phyloP scores from a whole-genome alignment of 2,329 filamentous ascomycete species.

The Colletotrichum sp. region DNA sequence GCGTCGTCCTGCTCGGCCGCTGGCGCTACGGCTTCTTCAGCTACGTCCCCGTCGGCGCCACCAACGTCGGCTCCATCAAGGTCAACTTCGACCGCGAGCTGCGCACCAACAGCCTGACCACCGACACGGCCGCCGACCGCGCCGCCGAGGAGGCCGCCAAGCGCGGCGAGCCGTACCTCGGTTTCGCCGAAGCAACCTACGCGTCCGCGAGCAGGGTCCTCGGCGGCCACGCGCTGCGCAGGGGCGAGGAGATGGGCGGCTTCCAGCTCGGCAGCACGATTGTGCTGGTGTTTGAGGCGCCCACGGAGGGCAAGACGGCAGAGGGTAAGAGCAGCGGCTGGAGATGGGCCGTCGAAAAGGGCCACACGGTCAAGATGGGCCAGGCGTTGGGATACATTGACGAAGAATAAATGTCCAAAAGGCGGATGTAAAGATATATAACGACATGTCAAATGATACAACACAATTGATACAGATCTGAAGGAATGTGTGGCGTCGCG shows the following conservation, averaged over 20 bases:
- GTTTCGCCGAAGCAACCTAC: constrained; percentile 93
- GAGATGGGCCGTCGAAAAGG: constrained; percentile 86
- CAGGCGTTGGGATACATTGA: constrained; percentile 81
- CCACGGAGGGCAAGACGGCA: constrained; percentile 36
- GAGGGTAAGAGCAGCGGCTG: constrained; percentile 69
- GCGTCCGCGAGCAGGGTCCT: constrained; percentile 77
- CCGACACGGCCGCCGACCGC: constrained; percentile 88
- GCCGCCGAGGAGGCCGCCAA: constrained; percentile 80
- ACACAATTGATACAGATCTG: neutral
- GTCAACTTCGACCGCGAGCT: constrained; percentile 97
- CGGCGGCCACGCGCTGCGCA: constrained; percentile 80
- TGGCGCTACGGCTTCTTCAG: constrained; percentile 99
- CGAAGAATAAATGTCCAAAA: constrained; percentile 41
- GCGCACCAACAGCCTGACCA: constrained; percentile 88
- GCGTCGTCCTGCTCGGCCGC: constrained; percentile 88
- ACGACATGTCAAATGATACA: neutral
- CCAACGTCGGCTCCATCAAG: constrained; percentile 95
- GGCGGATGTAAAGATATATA: constrained; percentile 1
- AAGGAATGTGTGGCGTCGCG: neutral
- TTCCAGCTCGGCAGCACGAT: constrained; percentile 96
- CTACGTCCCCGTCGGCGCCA: constrained; percentile 94
- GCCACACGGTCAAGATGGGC: constrained; percentile 87
- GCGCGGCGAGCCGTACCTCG: constrained; percentile 83
- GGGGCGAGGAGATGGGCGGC: constrained; percentile 97
- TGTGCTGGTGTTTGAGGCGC: constrained; percentile 95